Conservation (phyloP, 345 rosid genomes). For the Acer saccharum region DNA sequence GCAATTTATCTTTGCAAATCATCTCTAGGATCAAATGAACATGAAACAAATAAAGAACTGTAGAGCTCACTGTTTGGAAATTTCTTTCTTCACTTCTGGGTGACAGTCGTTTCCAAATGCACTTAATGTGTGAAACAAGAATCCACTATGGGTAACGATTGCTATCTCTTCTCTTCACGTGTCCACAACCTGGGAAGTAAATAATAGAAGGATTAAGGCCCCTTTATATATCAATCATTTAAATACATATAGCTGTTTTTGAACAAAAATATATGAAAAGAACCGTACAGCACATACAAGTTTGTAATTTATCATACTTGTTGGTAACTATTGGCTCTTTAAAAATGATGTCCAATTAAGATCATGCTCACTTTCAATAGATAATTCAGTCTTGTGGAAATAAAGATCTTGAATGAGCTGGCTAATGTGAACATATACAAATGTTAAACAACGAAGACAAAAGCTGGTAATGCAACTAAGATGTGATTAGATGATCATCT, state of each 20-base stretch:
- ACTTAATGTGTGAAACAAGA: constrained; percentile 77
- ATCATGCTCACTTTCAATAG: background rate
- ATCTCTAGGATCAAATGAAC: background rate
- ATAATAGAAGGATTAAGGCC: constrained; percentile 7
- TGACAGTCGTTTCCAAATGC: constrained; percentile 79
- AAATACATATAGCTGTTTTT: background rate
- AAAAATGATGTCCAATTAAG: background rate
- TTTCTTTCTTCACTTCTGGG: constrained; percentile 74
- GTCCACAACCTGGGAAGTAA: constrained; percentile 82
- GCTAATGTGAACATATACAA: background rate
- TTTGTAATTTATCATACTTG: background rate
- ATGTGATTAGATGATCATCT: constrained; percentile 2
- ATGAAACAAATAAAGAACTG: background rate
- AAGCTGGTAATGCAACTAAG: constrained; percentile 2
- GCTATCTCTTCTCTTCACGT: constrained; percentile 96
- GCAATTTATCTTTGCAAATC: background rate
- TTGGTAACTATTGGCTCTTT: background rate
- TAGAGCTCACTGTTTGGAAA: constrained; percentile 65
- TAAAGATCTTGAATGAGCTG: constrained; percentile 2
- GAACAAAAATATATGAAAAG: background rate
- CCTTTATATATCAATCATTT: background rate
- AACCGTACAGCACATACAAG: background rate
- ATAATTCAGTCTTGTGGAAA: background rate
- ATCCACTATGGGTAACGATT: constrained; percentile 92
- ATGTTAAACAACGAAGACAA: background rate